Evolutionary conservation across 2,329 filamentous ascomycete species (phyloP), one percentile per base, ranked within the genome.

Genomic region (Nemania diffusa): DNA sequence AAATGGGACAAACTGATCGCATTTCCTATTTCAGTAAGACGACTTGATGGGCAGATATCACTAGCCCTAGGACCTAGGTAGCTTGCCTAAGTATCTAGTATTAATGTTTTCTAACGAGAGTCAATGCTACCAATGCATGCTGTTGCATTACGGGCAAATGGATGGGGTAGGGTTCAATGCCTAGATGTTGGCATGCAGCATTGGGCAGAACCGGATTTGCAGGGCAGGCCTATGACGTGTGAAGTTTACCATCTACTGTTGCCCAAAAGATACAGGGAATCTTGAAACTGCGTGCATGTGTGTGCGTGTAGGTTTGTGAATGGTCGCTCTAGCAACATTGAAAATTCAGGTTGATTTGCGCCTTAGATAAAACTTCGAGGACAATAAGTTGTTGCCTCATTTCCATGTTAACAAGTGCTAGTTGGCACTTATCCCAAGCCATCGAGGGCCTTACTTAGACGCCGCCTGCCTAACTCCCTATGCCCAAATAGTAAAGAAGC

Each of bases 251-350:
- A 57, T 51, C 27, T 52, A 53, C 27, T 44, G 50, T 64, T 64
- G 51, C 64, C 56, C 61, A 62, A 62, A 59, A 32, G 26, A 57
- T 53, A 51, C n/a, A 37, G 51, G 56, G 57, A 58, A 57, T 42
- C 52, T 62, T 52, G 48, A 55, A 58, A 20, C 15, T 62, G 37
- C 34, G 24, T 58, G 62, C 65, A 65, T 65, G 42, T 59, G 68
- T 48, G 32, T 65, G 64, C 68, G 68, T 69, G 68, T 69, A 69
- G 62, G 56, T 64, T 32, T 57, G 51, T 69, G 65, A 69, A 68
- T 70, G 65, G 68, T 57, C 51, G 59, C 51, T 62, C 37, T 57
- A 24, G 34, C 37, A 51, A 57, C n/a, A 56, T 22, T 4, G 9
- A 50, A 32, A 44, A n/a, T 26, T 55, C 40, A 17, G 46, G 42